These are phyloP conservation scores for Puccinia triticina DNA, from an alignment of 1,284 basidiomycete genomes.

Conservation along the genomic window DNA sequence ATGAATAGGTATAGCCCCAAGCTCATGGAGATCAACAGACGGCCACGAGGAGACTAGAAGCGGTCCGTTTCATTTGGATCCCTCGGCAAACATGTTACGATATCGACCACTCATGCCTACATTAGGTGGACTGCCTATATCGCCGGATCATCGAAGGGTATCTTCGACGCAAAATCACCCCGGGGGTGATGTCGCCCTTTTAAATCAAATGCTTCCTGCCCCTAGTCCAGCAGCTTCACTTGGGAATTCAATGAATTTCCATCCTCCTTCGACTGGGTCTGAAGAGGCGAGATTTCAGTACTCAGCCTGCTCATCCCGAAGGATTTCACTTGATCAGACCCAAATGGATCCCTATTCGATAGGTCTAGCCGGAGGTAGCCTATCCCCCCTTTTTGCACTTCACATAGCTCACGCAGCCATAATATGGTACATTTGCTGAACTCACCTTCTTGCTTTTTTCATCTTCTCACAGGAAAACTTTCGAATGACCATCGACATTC, in stretches of 20 bases:
- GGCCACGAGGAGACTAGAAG: background rate
- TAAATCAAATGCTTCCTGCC: background rate
- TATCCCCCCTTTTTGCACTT: background rate
- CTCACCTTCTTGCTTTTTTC: background rate
- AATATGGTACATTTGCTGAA: background rate
- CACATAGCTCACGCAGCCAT: background rate
- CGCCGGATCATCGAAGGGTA: background rate
- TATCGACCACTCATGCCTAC: background rate
- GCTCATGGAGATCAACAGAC: slow-evolving; percentile 4
- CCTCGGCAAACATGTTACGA: slow-evolving; percentile 10
- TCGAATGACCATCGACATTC: background rate
- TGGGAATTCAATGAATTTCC: background rate
- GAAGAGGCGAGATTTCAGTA: background rate
- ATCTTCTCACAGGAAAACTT: background rate
- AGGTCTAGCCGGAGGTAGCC: slow-evolving; percentile 2
- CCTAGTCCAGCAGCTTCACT: background rate
- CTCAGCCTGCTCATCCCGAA: slow-evolving; percentile 1
- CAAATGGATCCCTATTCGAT: background rate
- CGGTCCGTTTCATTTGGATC: slow-evolving; percentile 5
- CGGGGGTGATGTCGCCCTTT: background rate
- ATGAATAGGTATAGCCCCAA: background rate
- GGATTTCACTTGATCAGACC: slow-evolving; percentile 7
- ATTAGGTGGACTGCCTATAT: background rate
- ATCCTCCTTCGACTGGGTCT: slow-evolving; percentile 12
- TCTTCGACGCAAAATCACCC: background rate